Base-by-base conservation (phyloP, 1,284 basidiomycete species). In the Ceratobasidium sp. region DNA sequence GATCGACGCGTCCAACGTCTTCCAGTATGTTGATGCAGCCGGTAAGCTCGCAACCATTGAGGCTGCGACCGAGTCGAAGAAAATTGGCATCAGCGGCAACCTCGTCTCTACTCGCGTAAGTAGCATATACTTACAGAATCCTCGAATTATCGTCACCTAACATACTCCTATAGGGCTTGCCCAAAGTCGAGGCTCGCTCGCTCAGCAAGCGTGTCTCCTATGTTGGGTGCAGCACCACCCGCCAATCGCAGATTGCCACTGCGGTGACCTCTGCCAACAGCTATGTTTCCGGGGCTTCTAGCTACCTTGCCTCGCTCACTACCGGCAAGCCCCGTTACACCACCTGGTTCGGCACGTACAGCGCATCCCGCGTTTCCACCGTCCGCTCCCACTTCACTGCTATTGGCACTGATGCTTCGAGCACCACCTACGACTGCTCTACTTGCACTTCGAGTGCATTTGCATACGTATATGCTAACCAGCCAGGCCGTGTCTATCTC, bases 341-440 rank as follows among this genome's bases (percentile, higher is more conserved):
- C 7, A 70, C 69, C 45, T 70, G 69, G 69, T 70, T 70, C 58
- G 69, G 69, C 20, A 20, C 54, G 50, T 70, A 67, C 45, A 49
- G 10, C 22, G 17, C 53, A 8, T n/a, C 4, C 29, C 40, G 69
- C 25, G 45, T 12, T 12, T 38, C 40, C 2, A 64, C 53, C 22
- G 69, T 70, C 2, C 58, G 52, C 52, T 55, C 69, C 32, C 69
- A 70, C 27, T 70, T 58, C 53, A 35, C 38, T 15, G 0, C 12
- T 34, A 70, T 70, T 40, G 58, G 69, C 15, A 67, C 38, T 25
- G 53, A 62, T 25, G 42, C 50, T 35, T 62, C 53, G 29, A 53
- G 52, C 40, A 70, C 60, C 5, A 65, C 60, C 15, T 70, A 65
- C 29, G 62, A 70, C 31, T 70, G 69, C 62, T 62, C 69, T n/a